Base-by-base conservation (phyloP, 1,139 yeast species). In the Chernovozyma sophiae-reginae region DNA sequence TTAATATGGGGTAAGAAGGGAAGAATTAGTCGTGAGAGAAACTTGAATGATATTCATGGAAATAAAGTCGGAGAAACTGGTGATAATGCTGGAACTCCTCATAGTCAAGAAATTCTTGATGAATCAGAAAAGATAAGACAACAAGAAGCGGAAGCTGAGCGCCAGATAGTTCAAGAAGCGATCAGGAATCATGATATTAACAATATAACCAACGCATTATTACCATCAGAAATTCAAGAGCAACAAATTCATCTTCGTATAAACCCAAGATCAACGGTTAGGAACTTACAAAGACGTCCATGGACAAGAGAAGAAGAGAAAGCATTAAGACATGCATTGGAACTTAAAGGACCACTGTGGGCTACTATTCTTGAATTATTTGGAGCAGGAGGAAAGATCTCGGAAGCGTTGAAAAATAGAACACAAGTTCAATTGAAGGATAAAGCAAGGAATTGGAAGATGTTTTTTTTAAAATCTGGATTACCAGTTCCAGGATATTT, bases 391-490 rank as follows among this genome's bases (percentile, higher is more conserved):
- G 98, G 98, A 4, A 75, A 82, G 33, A 73, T 85, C 19, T 80
- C 83, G 20, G 97, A 92, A 56, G 79, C 81, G 2, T 69, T 92
- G 47, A 90, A 86, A 56, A 86, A 87, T 53, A 71, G 97, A 53
- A 81, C 84, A 11, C 95, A 89, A 54, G 89, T 90, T 11, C 97
- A 90, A 56, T 70, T 92, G 41, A 92, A 92, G 56, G 98, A 92
- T 56, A 92, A 92, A 55, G 97, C 97, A 0, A 74, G 97, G 46
- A 92, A 92, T 54, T 84, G 96, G 86, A 92, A 90, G 57, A 76
- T 86, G 73, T 82, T 83, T 45, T 87, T 83, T 55, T 63, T 89
- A 42, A 85, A 87, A 53, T 73, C 78, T 40, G 81, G 80, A 3
- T 60, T 77, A 33, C 79, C 86, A 5, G 77, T 90, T 4, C 97